phyloP scores from a whole-genome alignment of 139 green algal genomes.

The Nannochloris sp. region DNA sequence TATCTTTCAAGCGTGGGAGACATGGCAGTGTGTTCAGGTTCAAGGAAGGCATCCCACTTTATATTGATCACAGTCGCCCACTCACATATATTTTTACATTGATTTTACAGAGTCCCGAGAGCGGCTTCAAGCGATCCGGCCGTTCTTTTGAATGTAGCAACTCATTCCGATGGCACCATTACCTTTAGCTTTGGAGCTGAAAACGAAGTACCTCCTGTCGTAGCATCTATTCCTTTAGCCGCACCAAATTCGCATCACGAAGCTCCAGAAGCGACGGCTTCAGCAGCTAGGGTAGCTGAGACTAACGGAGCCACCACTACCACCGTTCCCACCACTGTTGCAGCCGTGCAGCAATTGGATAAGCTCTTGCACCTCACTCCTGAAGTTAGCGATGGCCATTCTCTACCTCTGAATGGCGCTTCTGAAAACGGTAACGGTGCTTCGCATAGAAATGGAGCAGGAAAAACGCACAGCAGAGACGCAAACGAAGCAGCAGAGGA shows the following conservation, averaged over 20 bases:
- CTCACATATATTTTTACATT: background rate
- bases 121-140: background rate
- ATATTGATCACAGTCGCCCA: too few relatives aligned
- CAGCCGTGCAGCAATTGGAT: background rate
- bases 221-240: background rate
- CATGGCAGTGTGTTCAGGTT: too few relatives aligned
- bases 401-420: background rate
- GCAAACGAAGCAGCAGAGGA: background rate
- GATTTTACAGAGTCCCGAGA: background rate
- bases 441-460: background rate
- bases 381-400: background rate
- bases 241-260: background rate
- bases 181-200: background rate
- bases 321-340: background rate
- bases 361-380: background rate
- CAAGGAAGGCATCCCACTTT: too few relatives aligned
- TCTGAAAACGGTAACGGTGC: background rate
- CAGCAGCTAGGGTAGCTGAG: background rate
- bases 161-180: background rate
- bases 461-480: background rate
- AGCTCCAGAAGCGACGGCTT: background rate
- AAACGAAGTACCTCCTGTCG: background rate
- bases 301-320: background rate
- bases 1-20: too few relatives aligned
- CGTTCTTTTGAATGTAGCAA: background rate